Percentiles rank a stretch among this genome's conserved stretches.
phyloP scores from a whole-genome alignment of 2,329 filamentous ascomycete genomes.

The Phialocephala sp. region DNA sequence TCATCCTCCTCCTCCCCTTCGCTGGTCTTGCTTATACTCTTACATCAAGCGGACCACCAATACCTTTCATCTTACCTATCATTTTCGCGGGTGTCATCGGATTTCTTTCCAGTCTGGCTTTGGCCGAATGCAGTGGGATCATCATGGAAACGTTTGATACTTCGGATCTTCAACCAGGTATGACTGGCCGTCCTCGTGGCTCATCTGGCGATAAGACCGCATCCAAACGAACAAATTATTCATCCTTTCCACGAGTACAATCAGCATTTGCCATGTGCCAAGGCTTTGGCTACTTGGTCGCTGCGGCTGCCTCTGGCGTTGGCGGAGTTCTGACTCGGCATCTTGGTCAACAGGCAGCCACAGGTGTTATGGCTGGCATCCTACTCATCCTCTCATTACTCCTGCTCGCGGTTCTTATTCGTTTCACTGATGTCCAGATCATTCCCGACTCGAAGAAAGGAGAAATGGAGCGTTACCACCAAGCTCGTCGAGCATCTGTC shows the following conservation, averaged over 20 bases:
- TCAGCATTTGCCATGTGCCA: conserved; percentile 76
- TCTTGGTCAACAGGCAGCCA: conserved; percentile 70
- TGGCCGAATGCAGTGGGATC: conserved; percentile 76
- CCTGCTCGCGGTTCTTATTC: conserved; percentile 64
- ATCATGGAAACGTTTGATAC: conserved; percentile 84
- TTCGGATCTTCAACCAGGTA: conserved; percentile 77
- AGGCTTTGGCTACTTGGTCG: conserved; percentile 70
- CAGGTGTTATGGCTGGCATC: conserved; percentile 71
- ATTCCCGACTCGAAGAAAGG: conserved; percentile 65
- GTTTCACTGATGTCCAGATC: conserved; percentile 71
- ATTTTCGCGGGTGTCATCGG: conserved; percentile 70
- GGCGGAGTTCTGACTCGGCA: conserved; percentile 70
- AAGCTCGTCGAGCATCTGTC: conserved; percentile 55
- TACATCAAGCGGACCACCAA: conserved; percentile 65
- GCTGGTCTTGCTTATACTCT: conserved; percentile 71
- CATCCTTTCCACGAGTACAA: conserved; percentile 74
- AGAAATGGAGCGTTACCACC: conserved; percentile 59
- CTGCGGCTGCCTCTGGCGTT: conserved; percentile 70
- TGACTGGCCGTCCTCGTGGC: conserved; percentile 62
- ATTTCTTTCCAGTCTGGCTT: conserved; percentile 74
- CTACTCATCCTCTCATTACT: conserved; percentile 68
- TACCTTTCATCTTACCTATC: conserved; percentile 67
- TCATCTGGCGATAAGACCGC: conserved; percentile 51
- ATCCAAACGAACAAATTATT: conserved; percentile 69
- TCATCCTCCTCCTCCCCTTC: conserved; percentile 70